Conservation (phyloP, 768 basidiomycete genomes). For the Lactarius quietus region DNA sequence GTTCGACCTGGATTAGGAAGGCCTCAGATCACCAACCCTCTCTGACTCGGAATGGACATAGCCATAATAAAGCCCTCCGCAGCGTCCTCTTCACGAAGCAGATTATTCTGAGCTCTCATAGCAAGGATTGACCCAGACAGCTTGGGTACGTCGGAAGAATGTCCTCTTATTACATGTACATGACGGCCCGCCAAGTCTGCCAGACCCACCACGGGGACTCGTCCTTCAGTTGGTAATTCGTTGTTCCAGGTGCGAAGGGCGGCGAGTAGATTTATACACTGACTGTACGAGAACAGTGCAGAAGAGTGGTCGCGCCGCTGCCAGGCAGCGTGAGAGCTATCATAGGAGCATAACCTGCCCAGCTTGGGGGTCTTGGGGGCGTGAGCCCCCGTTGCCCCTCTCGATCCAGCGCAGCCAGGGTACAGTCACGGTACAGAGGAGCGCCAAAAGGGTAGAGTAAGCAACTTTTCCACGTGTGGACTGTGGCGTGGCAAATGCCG, state of each 20-base stretch:
- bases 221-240: not conserved
- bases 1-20: not conserved
- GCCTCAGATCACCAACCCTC: constrained; percentile 37
- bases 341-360: not conserved
- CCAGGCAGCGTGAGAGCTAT: not conserved
- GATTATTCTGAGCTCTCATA: not conserved
- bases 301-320: not conserved
- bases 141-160: not conserved
- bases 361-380: not conserved
- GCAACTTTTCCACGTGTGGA: constrained; percentile 7
- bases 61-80: not conserved
- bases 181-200: not conserved
- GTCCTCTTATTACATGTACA: not conserved
- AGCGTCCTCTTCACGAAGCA: not conserved
- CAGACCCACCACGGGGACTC: not conserved
- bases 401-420: not conserved
- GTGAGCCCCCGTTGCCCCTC: not conserved
- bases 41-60: constrained; percentile 31
- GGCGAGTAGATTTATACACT: not conserved
- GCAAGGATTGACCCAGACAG: not conserved
- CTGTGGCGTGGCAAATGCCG: constrained; percentile 4
- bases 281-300: not conserved
- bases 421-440: not conserved
- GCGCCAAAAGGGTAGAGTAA: constrained; percentile 3
- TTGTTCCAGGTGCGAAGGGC: not conserved